phyloP scores from a whole-genome alignment of 305 asterid genomes.

The Solanum hybrid region DNA sequence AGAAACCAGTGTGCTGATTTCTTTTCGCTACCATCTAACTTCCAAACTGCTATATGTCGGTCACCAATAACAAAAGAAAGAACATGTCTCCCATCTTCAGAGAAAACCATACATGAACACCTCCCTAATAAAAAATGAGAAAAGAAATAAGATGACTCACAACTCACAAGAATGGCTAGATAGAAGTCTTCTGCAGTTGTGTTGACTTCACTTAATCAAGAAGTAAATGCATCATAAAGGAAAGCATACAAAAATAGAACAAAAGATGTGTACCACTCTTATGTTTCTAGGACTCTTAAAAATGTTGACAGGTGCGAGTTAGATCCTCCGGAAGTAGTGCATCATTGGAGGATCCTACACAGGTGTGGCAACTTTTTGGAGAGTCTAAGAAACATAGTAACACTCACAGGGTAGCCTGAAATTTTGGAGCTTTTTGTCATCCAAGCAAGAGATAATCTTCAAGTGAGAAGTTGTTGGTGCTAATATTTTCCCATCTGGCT shows the following conservation, averaged over 20 bases:
- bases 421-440: conserved; percentile 71
- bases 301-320: background rate
- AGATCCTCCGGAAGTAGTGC: background rate
- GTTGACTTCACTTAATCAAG: background rate
- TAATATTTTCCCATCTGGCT: conserved; percentile 63
- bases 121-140: conserved; percentile 34
- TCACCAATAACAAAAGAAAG: conserved; percentile 72
- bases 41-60: conserved; percentile 75
- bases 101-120: conserved; percentile 77
- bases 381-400: background rate
- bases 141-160: background rate
- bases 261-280: conserved; percentile 17
- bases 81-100: conserved; percentile 65
- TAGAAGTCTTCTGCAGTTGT: background rate
- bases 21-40: conserved; percentile 53
- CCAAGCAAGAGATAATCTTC: conserved; percentile 53
- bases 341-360: background rate
- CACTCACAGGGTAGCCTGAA: conserved; percentile 92
- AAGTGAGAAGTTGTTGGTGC: conserved; percentile 74
- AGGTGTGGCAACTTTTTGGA: background rate
- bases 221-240: background rate
- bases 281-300: background rate
- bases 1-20: conserved; percentile 47
- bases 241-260: background rate
- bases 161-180: background rate